phyloP scores from a whole-genome alignment of 1,284 basidiomycete genomes.

The Sanghuangporus weigelae region DNA sequence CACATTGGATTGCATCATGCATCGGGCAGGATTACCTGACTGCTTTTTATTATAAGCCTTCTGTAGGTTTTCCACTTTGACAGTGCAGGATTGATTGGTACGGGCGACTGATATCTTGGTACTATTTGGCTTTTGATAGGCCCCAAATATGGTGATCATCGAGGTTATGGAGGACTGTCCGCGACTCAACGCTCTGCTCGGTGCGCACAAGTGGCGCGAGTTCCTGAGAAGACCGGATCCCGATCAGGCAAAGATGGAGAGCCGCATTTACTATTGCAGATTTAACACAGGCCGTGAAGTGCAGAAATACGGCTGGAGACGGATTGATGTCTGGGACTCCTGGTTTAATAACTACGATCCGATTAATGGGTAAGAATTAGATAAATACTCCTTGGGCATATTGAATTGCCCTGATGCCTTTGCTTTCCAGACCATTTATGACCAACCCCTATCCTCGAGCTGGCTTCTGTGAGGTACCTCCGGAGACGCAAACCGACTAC shows the following conservation, averaged over 20 bases:
- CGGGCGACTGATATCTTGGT: neutral
- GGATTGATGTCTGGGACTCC: slow-evolving; percentile 40
- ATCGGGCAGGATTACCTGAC: slow-evolving; percentile 36
- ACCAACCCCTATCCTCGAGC: slow-evolving; percentile 50
- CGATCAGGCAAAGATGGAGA: slow-evolving; percentile 38
- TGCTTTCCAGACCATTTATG: slow-evolving; percentile 33
- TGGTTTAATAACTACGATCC: slow-evolving; percentile 54
- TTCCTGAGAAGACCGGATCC: slow-evolving; percentile 40
- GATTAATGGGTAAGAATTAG: slow-evolving; percentile 31
- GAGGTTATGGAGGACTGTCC: slow-evolving; percentile 42
- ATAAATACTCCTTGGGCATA: neutral
- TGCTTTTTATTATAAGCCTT: slow-evolving; percentile 59
- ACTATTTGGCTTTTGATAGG: slow-evolving; percentile 33
- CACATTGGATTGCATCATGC: slow-evolving; percentile 59
- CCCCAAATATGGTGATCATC: slow-evolving; percentile 60
- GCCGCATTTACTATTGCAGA: slow-evolving; percentile 49
- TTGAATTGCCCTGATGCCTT: neutral
- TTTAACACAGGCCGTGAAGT: slow-evolving; percentile 39
- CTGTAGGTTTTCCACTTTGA: slow-evolving; percentile 35
- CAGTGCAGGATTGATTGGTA: neutral
- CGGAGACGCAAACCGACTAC: slow-evolving; percentile 49
- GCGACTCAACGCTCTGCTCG: slow-evolving; percentile 43
- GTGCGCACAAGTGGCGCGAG: slow-evolving; percentile 58
- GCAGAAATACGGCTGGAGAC: slow-evolving; percentile 57
- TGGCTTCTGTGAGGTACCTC: slow-evolving; percentile 45